Evolutionary conservation across 306 rosid species (phyloP), one percentile per base, ranked within the genome.

Genomic region (Geum urbanum): DNA sequence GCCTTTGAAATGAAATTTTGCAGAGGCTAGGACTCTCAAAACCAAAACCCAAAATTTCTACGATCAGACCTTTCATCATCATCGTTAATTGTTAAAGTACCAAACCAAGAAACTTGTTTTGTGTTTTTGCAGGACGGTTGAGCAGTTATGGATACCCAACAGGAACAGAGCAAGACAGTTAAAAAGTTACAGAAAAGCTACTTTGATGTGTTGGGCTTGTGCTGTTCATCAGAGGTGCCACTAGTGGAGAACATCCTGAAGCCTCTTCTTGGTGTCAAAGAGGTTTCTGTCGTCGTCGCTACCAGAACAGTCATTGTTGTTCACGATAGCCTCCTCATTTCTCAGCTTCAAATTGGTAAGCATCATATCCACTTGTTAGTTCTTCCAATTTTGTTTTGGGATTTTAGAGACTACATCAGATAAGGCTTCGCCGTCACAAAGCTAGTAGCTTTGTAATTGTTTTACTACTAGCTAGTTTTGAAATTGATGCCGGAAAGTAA

Each of bases 161-260:
- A 56, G 54, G 80, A 71, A 40, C 66, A 74, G 40, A 69, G 12
- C 18, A 70, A 57, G 61, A 48, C 44, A 27, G 59, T 40, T 41
- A 85, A 74, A 53, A 79, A 63, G 76, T n/a, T 84, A 63, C 86
- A 91, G 77, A 91, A 81, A 55, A 95, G 88, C 78, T 89, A 95
- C 67, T 91, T 91, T 54, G 97, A 95, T 52, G 99, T 95, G 47
- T 13, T 95, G 72, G 99, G 99, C 0, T 37, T 95, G 24, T 95
- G 99, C 46, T 95, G 99, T 24, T 83, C 99, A 0, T 95, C 99
- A 0, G 99, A 95, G 72, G 88, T 91, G 1, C 91, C 96, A 2
- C 19, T 91, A 18, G 76, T 95, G 1, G 88, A 91, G 60, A 89
- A 87, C 63, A 87, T 89, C 9, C 75, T 95, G 12, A 87, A 83